Percentiles rank a stretch among this genome's conserved stretches.
phyloP scores from a whole-genome alignment of 2,329 filamentous ascomycete species.

The Zarea fungicola region DNA sequence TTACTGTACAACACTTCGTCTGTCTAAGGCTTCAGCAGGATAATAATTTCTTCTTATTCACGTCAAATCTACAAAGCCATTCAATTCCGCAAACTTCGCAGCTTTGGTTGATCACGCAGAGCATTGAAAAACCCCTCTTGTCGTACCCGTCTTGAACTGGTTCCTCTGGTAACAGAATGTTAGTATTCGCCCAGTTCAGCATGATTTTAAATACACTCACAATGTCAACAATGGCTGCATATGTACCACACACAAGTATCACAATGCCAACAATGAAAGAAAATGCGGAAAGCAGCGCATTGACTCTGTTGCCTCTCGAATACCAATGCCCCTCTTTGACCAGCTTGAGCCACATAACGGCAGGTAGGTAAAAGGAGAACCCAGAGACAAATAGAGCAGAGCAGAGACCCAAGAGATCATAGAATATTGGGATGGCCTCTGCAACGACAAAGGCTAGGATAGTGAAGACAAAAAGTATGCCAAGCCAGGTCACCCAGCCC shows the following conservation, averaged over 20 bases:
- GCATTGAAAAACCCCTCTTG: too few species aligned
- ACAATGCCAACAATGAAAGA: constrained; percentile 28
- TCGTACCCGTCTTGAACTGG: too few species aligned
- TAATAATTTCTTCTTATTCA: too few species aligned
- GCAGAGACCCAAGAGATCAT: constrained; percentile 53
- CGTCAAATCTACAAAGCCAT: too few species aligned
- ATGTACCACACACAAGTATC: constrained; percentile 29
- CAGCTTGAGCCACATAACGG: constrained; percentile 40
- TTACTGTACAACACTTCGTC: too few species aligned
- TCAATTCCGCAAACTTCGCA: too few species aligned
- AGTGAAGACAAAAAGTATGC: constrained; percentile 53
- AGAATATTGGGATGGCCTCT: constrained; percentile 68
- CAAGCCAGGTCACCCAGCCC: constrained; percentile 52
- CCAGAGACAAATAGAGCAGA: constrained; percentile 46
- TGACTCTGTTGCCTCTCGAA: constrained; percentile 25
- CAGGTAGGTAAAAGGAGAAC: constrained; percentile 38
- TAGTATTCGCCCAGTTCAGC: too few species aligned
- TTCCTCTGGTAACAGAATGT: too few species aligned
- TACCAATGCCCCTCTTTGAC: constrained; percentile 26
- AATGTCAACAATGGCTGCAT: constrained; percentile 27
- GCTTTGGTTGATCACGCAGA: too few species aligned
- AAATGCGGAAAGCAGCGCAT: constrained; percentile 21
- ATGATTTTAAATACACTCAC: too few species aligned
- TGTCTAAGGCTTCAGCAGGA: too few species aligned
- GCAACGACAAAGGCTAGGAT: constrained; percentile 65